Base-by-base conservation (phyloP, 2,329 filamentous ascomycete genomes). In the Colletotrichum limetticola region DNA sequence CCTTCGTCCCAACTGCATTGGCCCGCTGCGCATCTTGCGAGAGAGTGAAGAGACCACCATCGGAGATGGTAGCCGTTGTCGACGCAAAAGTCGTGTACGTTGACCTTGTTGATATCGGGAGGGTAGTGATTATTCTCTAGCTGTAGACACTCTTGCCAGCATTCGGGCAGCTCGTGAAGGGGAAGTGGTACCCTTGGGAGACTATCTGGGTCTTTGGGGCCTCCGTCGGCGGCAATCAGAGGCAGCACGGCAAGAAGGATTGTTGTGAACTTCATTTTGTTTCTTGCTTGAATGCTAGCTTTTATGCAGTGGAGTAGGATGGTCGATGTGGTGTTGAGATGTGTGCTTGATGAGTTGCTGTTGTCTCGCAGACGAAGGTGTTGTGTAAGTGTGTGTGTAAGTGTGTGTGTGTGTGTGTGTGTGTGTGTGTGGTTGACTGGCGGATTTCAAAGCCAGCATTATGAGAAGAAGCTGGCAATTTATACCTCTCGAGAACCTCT, bases 261-360 rank as follows among this genome's bases (percentile, higher is more conserved):
- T 0, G 35, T 16, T 2, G 35, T 37, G 12, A 37, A 37, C 35
- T 37, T 37, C 35, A 37, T 37, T 37, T 37, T 22, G 22, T 22
- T 22, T 22, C 1, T 30, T 30, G 11, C 2, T 35, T 35, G 9
- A 35, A 14, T 37, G 12, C 1, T 37, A 6, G 5, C 1, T 37
- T 37, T 16, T 0, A 16, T 37, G 1, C 0, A 16, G 4, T 14
- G 35, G 0, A 37, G 12, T 37, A 16, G 0, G 14, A 6, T 16
- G 14, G 35, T 2, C 0, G 5, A 16, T 16, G 12, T 37, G 35
- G 35, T 37, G 14, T 6, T 16, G 35, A 16, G 35, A 37, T 37
- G 14, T 2, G 35, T 16, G 14, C 35, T 37, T 37, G 35, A 16
- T 16, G 35, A 0, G 35, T 16, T 37, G 14, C 5, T 37, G 35